phyloP scores from a whole-genome alignment of 495 filamentous ascomycete species.

The Apodospora peruviana region DNA sequence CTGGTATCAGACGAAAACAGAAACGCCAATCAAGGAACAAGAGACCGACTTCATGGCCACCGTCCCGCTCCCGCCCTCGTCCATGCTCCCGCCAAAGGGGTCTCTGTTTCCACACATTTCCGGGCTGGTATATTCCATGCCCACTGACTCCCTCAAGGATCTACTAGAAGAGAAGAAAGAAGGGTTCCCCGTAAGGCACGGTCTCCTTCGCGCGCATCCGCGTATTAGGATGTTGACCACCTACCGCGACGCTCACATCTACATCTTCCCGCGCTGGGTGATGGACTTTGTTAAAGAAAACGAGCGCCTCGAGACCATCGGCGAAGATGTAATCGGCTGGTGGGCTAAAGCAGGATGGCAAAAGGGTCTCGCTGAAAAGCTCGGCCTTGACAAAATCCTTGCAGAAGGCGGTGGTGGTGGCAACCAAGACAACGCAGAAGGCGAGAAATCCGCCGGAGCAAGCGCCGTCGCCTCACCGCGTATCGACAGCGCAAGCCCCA shows the following conservation, averaged over 20 bases:
- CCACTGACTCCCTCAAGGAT: constrained; percentile 81
- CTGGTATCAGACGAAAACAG: constrained; percentile 81
- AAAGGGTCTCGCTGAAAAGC: constrained; percentile 67
- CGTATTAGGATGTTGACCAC: constrained; percentile 71
- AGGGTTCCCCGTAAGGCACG: constrained; percentile 63
- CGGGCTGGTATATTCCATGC: constrained; percentile 64
- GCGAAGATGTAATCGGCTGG: constrained; percentile 89
- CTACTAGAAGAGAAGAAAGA: constrained; percentile 66
- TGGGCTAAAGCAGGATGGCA: constrained; percentile 96
- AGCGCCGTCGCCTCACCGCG: constrained; percentile 4
- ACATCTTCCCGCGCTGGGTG: constrained; percentile 89
- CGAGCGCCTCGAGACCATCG: constrained; percentile 74
- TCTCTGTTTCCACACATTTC: constrained; percentile 61
- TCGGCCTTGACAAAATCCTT: constrained; percentile 65
- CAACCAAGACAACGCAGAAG: constrained; percentile 14
- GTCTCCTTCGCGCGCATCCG: constrained; percentile 63
- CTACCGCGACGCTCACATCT: constrained; percentile 85
- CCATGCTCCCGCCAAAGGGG: constrained; percentile 51
- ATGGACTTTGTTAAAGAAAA: constrained; percentile 73
- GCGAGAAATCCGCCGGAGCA: background rate
- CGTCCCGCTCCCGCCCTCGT: constrained; percentile 51
- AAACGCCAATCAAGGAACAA: constrained; percentile 73
- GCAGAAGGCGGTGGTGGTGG: constrained; percentile 17
- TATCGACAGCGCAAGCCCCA: background rate
- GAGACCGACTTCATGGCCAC: constrained; percentile 86